Base-by-base conservation (phyloP, 163 green algal species). In the Scenedesmus sp. region DNA sequence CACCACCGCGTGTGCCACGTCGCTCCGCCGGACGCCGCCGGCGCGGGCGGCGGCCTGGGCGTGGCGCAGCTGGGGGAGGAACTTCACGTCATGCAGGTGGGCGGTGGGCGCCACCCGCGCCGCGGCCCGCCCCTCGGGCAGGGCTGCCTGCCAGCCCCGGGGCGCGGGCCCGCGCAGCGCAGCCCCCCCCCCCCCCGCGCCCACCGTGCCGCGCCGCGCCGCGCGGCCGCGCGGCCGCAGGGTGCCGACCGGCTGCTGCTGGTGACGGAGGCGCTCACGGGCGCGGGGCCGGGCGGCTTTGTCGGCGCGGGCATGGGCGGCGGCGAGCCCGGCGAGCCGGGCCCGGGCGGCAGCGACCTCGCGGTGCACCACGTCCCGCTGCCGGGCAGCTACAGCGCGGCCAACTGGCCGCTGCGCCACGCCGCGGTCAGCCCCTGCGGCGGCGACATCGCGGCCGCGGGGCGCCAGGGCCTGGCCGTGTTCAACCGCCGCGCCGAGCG, bases 401-500 rank as follows among this genome's bases (percentile, higher is more conserved):
- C 88, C 39, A 89, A 89, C 62, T 97, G 90, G 84, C 93, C 93
- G 6, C 45, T 97, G 51, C 63, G 82, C 70, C 81, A 90, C 31
- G 84, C 85, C 2, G 82, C 87, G 24, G 77, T 96, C 26, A 92
- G 86, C 69, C 50, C 73, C 13, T 87, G 87, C 62, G 87, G 91
- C 17, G 77, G 63, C 15, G 91, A 97, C 76, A 84, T 97, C 7
- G 93, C 91, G 5, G 90, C 95, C 58, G 93, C 93, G 24, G 93
- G 93, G 6, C 82, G 51, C 4, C 70, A 75, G 29, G 94, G 94
- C 0, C 63, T 97, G 26, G 92, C 90, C 1, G 74, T 98, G 58
- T 95, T 92, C 62, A 89, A 75, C 69, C 67, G 89, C 22, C 77
- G 79, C 11, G 81, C 70, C 22, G 86, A 88, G 17, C 79, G 81